Percentiles rank a stretch among this genome's conserved stretches.
Evolutionary conservation across 2,329 filamentous ascomycete genomes (phyloP).

Genomic region (Aspergillaceae sp.): DNA sequence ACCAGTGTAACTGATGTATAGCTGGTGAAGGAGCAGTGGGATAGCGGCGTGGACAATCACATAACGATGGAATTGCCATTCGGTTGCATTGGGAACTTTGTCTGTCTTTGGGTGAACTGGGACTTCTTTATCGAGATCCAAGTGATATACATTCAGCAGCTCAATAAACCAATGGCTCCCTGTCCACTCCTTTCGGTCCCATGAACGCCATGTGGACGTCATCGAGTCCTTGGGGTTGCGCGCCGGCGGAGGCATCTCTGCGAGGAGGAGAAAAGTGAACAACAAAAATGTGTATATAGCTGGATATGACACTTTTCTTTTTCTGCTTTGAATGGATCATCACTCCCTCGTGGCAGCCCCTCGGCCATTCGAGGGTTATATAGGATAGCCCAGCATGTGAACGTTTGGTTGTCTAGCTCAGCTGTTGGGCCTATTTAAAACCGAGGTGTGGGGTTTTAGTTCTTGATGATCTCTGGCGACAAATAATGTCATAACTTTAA

Average conservation of each 20-base stretch:
- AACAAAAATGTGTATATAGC: too few species aligned
- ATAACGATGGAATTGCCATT: slow-evolving; percentile 30
- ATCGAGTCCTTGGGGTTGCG: slow-evolving; percentile 28
- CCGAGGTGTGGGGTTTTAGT: neutral
- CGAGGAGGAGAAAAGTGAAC: neutral
- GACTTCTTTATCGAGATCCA: slow-evolving; percentile 20
- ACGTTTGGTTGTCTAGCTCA: neutral
- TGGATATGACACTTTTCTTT: too few species aligned
- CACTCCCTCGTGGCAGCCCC: neutral
- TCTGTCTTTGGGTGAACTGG: slow-evolving; percentile 35
- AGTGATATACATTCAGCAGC: slow-evolving; percentile 19
- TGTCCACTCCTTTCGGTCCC: slow-evolving; percentile 23
- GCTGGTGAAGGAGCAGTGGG: slow-evolving; percentile 32
- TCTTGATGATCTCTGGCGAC: neutral
- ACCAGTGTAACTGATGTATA: slow-evolving; percentile 21
- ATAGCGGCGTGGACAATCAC: slow-evolving; percentile 32
- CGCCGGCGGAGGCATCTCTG: neutral
- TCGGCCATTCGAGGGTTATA: neutral
- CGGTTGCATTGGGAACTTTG: slow-evolving; percentile 31
- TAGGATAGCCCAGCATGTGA: neutral
- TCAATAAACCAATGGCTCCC: slow-evolving; percentile 26
- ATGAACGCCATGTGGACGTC: slow-evolving; percentile 33
- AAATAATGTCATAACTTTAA: neutral
- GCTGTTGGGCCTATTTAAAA: neutral
- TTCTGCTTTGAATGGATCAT: too few species aligned